Conservation (phyloP, 2,329 filamentous ascomycete species). For the Elsinoe fawcettii region DNA sequence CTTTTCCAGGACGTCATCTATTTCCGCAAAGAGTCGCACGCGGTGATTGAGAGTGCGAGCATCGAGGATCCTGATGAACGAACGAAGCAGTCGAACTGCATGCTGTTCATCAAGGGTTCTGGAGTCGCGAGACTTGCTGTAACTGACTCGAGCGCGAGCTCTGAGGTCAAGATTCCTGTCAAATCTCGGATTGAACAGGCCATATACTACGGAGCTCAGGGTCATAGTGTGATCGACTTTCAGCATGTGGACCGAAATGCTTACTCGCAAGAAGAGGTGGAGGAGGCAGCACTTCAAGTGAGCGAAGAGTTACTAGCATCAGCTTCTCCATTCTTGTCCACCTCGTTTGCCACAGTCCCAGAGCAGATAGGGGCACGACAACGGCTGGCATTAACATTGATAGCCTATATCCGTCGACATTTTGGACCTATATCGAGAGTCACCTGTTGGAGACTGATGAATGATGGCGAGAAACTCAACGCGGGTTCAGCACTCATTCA, state of each 20-base stretch:
- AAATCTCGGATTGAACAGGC: slow-evolving; percentile 90
- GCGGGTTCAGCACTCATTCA: slow-evolving; percentile 75
- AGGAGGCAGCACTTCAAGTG: slow-evolving; percentile 66
- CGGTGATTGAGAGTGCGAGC: slow-evolving; percentile 44
- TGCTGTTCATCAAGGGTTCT: slow-evolving; percentile 50
- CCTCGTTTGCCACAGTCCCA: slow-evolving; percentile 63
- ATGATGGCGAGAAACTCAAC: slow-evolving; percentile 82
- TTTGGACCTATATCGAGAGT: slow-evolving; percentile 56
- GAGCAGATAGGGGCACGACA: slow-evolving; percentile 69
- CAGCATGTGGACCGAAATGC: slow-evolving; percentile 53
- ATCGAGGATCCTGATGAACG: slow-evolving; percentile 39
- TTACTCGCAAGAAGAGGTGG: slow-evolving; percentile 64
- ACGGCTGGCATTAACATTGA: slow-evolving; percentile 66
- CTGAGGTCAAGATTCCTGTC: slow-evolving; percentile 55
- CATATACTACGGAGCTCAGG: slow-evolving; percentile 78
- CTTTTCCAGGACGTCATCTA: slow-evolving; percentile 83
- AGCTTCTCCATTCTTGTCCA: slow-evolving; percentile 64
- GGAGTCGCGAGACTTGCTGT: slow-evolving; percentile 50
- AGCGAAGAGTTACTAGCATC: slow-evolving; percentile 78
- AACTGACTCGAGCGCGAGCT: slow-evolving; percentile 52
- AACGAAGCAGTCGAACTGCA: slow-evolving; percentile 31
- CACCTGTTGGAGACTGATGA: slow-evolving; percentile 74
- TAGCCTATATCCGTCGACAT: slow-evolving; percentile 59
- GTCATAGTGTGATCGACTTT: slow-evolving; percentile 83
- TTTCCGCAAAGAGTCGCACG: slow-evolving; percentile 51